Conservation (phyloP, 768 basidiomycete genomes). For the Scleroderma citrinum region DNA sequence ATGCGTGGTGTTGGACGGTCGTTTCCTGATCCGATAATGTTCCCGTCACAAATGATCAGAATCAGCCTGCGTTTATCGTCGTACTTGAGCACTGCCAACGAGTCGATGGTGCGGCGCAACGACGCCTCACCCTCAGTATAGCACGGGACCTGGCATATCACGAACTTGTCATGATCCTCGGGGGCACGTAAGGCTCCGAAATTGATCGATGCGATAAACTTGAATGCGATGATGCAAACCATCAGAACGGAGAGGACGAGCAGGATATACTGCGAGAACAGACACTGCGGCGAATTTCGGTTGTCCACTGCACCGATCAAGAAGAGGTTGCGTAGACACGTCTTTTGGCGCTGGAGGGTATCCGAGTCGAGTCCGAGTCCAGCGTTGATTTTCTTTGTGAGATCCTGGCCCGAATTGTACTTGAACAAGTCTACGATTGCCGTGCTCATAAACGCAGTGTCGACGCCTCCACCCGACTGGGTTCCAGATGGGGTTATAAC, state of each 20-base stretch:
- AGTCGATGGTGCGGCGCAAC: conserved; percentile 85
- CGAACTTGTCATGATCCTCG: conserved; percentile 95
- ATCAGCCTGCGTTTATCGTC: conserved; percentile 97
- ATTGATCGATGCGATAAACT: conserved; percentile 87
- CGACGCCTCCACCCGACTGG: conserved; percentile 34
- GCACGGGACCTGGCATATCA: conserved; percentile 97
- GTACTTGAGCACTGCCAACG: conserved; percentile 89
- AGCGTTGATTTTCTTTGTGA: conserved; percentile 67
- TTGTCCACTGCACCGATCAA: conserved; percentile 88
- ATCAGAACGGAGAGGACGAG: conserved; percentile 86
- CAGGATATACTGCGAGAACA: conserved; percentile 87
- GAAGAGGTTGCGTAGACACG: conserved; percentile 92
- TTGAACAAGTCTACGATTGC: conserved; percentile 71
- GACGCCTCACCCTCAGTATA: conserved; percentile 94
- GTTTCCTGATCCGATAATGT: conserved; percentile 96
- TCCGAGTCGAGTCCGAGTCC: conserved; percentile 51
- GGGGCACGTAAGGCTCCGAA: conserved; percentile 76
- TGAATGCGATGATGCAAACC: conserved; percentile 94
- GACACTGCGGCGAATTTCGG: conserved; percentile 86
- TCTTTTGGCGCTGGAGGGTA: conserved; percentile 66
- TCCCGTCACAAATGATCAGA: conserved; percentile 93
- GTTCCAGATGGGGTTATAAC: conserved; percentile 43
- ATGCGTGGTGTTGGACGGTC: conserved; percentile 95
- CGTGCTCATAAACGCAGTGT: conserved; percentile 68
- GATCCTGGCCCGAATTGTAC: conserved; percentile 65